Conservation (phyloP, 768 basidiomycete species). For the Grammothele lineata region DNA sequence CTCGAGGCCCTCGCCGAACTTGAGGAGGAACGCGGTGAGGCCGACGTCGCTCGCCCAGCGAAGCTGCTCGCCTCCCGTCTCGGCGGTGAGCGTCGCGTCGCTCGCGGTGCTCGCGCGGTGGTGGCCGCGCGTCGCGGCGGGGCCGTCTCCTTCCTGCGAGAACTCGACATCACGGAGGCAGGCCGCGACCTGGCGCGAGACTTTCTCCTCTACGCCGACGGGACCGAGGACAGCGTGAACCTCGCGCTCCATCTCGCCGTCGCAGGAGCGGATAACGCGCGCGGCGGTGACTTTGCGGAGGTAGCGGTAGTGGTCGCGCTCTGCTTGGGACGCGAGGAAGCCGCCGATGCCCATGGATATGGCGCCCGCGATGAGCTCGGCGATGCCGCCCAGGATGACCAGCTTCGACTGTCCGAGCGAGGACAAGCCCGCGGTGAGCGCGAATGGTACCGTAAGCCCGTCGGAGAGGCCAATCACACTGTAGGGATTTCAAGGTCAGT, state of each 20-base stretch:
- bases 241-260: constrained; percentile 95
- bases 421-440: constrained; percentile 83
- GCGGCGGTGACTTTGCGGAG: constrained; percentile 67
- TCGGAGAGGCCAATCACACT: constrained; percentile 90
- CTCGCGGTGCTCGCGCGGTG: constrained; percentile 11
- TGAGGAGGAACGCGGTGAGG: constrained; percentile 88
- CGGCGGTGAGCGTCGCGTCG: constrained; percentile 40
- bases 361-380: constrained; percentile 94
- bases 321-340: constrained; percentile 94
- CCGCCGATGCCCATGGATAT: constrained; percentile 99
- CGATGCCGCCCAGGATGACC: constrained; percentile 92
- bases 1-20: constrained; percentile 94
- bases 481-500: constrained; percentile 11
- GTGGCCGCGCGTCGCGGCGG: constrained; percentile 1
- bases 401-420: constrained; percentile 85
- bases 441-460: constrained; percentile 89
- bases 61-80: constrained; percentile 41
- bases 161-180: constrained; percentile 67
- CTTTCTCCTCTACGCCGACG: constrained; percentile 81
- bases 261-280: constrained; percentile 85
- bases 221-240: constrained; percentile 85
- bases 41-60: constrained; percentile 79
- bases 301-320: constrained; percentile 92
- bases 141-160: constrained; percentile 20
- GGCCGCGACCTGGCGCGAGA: constrained; percentile 75